phyloP scores from a whole-genome alignment of 768 basidiomycete genomes.

The Collybia sp. region DNA sequence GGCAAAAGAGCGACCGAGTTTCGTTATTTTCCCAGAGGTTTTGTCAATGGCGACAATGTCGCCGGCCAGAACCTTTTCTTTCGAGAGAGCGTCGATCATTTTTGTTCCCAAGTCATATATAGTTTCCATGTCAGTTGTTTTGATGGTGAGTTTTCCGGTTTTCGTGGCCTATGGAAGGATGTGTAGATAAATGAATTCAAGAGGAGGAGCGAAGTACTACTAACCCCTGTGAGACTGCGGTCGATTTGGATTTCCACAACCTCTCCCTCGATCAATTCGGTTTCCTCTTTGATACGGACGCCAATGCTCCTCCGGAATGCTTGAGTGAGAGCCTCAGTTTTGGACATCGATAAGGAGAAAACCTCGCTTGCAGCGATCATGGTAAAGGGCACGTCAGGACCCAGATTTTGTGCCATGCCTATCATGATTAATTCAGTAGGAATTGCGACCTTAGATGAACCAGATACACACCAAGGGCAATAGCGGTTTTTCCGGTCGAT shows the following conservation, averaged over 20 bases:
- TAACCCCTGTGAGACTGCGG: conserved; percentile 90
- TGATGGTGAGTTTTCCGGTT: conserved; percentile 95
- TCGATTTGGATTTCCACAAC: conserved; percentile 99
- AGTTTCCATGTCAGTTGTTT: conserved; percentile 99
- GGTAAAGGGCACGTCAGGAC: conserved; percentile 93
- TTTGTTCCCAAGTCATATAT: conserved; percentile 98
- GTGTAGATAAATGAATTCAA: conserved; percentile 1
- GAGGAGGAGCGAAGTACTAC: conserved; percentile 12
- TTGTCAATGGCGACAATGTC: conserved; percentile 98
- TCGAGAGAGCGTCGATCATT: conserved; percentile 97
- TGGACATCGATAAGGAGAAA: conserved; percentile 97
- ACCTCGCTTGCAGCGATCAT: conserved; percentile 98
- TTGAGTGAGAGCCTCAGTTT: conserved; percentile 97
- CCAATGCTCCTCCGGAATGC: conserved; percentile 96
- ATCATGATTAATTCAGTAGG: background rate
- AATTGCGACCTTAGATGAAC: background rate
- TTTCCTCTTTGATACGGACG: conserved; percentile 96
- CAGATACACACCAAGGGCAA: conserved; percentile 75
- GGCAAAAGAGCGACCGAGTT: conserved; percentile 96
- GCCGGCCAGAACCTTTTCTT: conserved; percentile 94
- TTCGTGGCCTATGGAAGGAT: conserved; percentile 73
- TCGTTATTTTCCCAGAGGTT: conserved; percentile 92
- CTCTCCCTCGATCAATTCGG: conserved; percentile 96
- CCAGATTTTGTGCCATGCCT: conserved; percentile 97
- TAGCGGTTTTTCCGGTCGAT: conserved; percentile 96